Base-by-base conservation (phyloP, 75 land plant genomes). In the Larix kaempferi region DNA sequence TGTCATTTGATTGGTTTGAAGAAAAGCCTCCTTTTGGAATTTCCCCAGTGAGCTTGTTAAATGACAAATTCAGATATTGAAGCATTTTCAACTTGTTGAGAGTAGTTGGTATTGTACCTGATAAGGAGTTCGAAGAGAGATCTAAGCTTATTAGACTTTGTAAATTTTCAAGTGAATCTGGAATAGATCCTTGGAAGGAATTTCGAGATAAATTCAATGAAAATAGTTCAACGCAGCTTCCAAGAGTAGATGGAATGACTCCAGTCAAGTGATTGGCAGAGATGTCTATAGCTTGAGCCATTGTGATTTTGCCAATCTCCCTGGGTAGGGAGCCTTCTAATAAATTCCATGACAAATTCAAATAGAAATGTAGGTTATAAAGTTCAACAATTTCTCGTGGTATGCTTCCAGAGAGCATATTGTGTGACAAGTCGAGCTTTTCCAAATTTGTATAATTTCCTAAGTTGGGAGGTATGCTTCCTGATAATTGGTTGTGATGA, bases 31-130 rank as follows among this genome's bases (percentile, higher is more conserved):
- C 44, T 14, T 6, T 11, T 0, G 87, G 84, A n/a, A 86, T 76
- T 73, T 82, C 37, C 6, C 87, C 87, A 17, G 56, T 33, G 2
- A 86, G 57, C 12, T 73, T 41, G 64, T 86, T 86, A 29, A 67
- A 76, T 6, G 87, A 86, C 23, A 86, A 78, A 52, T 86, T 83
- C 59, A 86, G 15, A 56, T 56, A 81, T 52, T 55, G 7, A 44
- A 84, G 60, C 60, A 22, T 22, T 10, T 27, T 58, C 26, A 76
- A 22, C 25, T 44, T 59, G 55, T 41, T 79, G 0, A 84, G 69
- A 23, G 74, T 73, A 33, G 11, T 22, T 26, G 83, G 86, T 22
- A 83, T 60, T 6, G 65, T 2, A 6, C 81, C 81, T 2, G 77
- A 74, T 0, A 80, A 54, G 12, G 52, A 74, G 69, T 80, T 80